phyloP scores from a whole-genome alignment of 305 asterid species.

The Petunia hybrid region DNA sequence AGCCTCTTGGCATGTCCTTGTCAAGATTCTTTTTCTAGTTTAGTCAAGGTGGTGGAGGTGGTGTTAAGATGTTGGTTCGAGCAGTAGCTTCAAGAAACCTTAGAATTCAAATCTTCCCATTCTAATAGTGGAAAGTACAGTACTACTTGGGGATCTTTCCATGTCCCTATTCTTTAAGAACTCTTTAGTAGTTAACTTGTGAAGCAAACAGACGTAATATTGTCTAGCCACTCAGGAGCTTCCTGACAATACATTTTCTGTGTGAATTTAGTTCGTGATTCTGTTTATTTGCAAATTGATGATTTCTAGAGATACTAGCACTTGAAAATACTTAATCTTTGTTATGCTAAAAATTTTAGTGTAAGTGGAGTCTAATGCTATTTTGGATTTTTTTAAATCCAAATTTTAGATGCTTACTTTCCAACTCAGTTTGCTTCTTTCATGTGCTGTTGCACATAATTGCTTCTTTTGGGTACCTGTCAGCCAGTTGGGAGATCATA shows the following conservation, averaged over 20 bases:
- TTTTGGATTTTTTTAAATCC: not conserved
- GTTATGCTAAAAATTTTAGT: slow-evolving; percentile 3
- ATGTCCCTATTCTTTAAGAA: slow-evolving; percentile 2
- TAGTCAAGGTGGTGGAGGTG: not conserved
- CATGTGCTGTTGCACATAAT: not conserved
- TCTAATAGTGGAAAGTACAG: slow-evolving; percentile 9
- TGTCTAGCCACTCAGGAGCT: not conserved
- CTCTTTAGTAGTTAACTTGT: not conserved
- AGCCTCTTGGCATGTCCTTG: not conserved
- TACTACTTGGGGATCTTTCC: not conserved
- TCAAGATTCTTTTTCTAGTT: not conserved
- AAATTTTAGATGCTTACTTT: not conserved
- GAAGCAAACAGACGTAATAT: slow-evolving; percentile 1
- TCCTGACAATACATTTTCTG: too few relatives aligned
- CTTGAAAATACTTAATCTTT: not conserved
- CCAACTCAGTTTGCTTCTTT: not conserved
- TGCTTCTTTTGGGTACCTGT: not conserved
- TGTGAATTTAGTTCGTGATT: not conserved
- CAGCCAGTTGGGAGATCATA: not conserved
- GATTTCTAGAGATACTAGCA: not conserved
- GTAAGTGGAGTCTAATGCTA: not conserved
- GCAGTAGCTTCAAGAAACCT: slow-evolving; percentile 27
- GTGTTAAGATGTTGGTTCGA: slow-evolving; percentile 20
- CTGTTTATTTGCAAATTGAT: not conserved
- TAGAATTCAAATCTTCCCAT: not conserved